Base-by-base conservation (phyloP, 2,329 filamentous ascomycete genomes). In the Furcasterigmium sp. region DNA sequence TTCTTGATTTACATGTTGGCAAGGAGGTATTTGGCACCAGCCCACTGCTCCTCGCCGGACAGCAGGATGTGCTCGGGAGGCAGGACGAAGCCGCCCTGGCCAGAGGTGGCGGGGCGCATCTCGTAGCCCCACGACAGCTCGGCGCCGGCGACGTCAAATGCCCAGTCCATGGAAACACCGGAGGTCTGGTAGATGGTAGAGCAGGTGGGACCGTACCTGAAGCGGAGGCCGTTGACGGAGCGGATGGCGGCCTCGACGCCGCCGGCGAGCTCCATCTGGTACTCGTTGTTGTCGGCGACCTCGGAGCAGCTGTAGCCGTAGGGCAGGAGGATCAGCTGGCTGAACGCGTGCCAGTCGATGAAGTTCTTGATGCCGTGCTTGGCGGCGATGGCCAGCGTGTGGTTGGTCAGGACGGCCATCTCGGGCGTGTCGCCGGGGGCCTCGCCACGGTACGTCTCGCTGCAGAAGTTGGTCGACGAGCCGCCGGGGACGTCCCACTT, bases 381-480 rank as follows among this genome's bases (percentile, higher is more conserved):
- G 15, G n/a, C 19, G 14, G 29, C 15, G 20, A 41, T 23, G 8
- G 14, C 29, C 29, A 41, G 39, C 8, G 39, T 41, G 39, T 41
- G 39, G 29, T 41, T 41, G 29, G 39, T 67, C 8, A 84, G 62
- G 0, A 62, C 70, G 46, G 64, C 62, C 50, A 65, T 77, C 60
- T 82, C 78, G 5, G 74, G 69, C 0, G 72, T 67, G 44, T 76
- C 70, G 14, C 68, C 68, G 0, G 65, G 58, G 6, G 59, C 49
- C 5, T 49, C 25, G 14, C 75, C 75, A 50, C 64, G 63, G 54
- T 69, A 81, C 5, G 67, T 69, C 45, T 78, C 64, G 4, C 55
- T 57, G 58, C 76, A 80, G 5, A 76, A 72, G 52, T 73, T 59
- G 3, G 69, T 70, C 2, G 72, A 76, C 3, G 75, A 68, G 5